Evolutionary conservation across 129 eudicot genomes (phyloP), one percentile per base, ranked within the genome.

Genomic region (Tagetes patula): DNA sequence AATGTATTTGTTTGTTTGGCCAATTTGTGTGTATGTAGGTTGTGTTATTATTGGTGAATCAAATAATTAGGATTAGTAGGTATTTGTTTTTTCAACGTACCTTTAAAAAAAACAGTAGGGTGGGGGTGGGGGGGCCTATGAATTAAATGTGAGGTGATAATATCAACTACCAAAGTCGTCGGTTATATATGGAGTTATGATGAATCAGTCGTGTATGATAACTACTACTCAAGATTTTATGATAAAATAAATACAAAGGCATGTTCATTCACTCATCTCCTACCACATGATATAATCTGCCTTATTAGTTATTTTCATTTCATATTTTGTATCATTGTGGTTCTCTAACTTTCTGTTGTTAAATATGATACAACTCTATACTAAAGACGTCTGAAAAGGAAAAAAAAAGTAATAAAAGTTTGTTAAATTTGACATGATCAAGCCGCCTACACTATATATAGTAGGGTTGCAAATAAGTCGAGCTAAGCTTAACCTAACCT

Each of bases 141-240:
- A 59, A 33, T 33, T 32, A 59, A 33, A 2, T 33, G 41, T 32
- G 65, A 59, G 40, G 65, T 32, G 65, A 58, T 58, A 32, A 31
- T 58, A 33, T n/a, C 6, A 32, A 55, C 62, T 1, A 59, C 20
- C 20, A 59, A 59, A 59, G 65, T 59, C 65, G 65, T 59, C 41
- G 38, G 13, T 59, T 36, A 20, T 20, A 20, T 20, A 20, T 20
- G 27, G 27, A 20, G 27, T 20, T 20, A 32, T 59, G 32, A 41
- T 33, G 41, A 59, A 33, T 0, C 1, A 20, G 65, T 59, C 65
- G 65, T 59, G 40, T 0, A 33, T 33, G 65, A 59, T 33, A 59
- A 59, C 41, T 32, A 59, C 20, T 59, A 9, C 65, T 59, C 65
- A 33, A 20, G 27, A 20, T 20, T 20, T 59, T 14, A 50, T 31